Percentiles rank a stretch among this genome's conserved stretches.
Conservation (phyloP, 2,329 filamentous ascomycete species). For the Alternaria arborescens region DNA sequence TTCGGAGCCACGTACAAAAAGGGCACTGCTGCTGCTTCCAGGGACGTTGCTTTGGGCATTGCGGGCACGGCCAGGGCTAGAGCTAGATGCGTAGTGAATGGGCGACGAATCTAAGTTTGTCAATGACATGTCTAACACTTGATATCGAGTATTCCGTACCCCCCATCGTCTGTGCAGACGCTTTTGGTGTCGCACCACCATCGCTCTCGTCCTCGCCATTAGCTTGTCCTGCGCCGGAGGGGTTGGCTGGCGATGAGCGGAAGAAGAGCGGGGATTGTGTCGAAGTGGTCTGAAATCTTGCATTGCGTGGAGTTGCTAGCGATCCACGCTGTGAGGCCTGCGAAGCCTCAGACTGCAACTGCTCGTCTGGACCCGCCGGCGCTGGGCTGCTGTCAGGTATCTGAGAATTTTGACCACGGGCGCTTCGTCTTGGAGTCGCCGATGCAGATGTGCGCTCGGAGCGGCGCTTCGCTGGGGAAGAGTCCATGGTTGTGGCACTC, state of each 20-base stretch:
- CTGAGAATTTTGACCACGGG: constrained; percentile 63
- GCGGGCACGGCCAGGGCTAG: constrained; percentile 75
- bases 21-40: constrained; percentile 82
- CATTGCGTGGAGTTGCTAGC: constrained; percentile 58
- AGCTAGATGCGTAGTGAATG: constrained; percentile 88
- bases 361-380: constrained; percentile 53
- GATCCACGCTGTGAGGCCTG: constrained; percentile 51
- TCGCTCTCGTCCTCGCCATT: constrained; percentile 59
- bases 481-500: constrained; percentile 58
- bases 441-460: constrained; percentile 64
- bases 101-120: constrained; percentile 80
- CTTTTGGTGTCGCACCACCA: constrained; percentile 75
- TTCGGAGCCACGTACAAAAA: constrained; percentile 77
- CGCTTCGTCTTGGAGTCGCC: constrained; percentile 63
- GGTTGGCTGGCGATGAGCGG: constrained; percentile 66
- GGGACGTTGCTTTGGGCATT: constrained; percentile 73
- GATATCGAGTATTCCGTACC: constrained; percentile 58
- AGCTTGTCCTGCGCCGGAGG: constrained; percentile 50
- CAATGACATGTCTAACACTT: constrained; percentile 19
- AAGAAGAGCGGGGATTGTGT: constrained; percentile 81
- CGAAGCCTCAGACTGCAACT: constrained; percentile 54
- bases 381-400: constrained; percentile 61
- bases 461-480: constrained; percentile 67
- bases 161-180: constrained; percentile 67
- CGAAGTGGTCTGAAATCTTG: constrained; percentile 53